phyloP scores from a whole-genome alignment of 108 stramenopile species.

The Halocafeteria seosinensis region DNA sequence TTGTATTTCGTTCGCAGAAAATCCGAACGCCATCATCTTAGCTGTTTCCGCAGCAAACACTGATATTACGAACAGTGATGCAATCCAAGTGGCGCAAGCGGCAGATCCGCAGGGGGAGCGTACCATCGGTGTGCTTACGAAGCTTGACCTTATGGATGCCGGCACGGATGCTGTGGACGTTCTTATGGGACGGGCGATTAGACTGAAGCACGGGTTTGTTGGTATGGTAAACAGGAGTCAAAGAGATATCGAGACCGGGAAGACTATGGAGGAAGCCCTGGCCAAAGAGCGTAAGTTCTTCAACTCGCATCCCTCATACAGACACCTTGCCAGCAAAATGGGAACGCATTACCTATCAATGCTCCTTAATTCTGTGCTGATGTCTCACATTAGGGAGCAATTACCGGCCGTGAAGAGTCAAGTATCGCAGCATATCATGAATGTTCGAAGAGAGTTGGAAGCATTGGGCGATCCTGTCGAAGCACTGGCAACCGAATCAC shows the following conservation, averaged over 20 bases:
- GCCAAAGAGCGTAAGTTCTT: conserved; percentile 76
- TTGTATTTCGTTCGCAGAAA: conserved; percentile 65
- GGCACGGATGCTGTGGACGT: conserved; percentile 76
- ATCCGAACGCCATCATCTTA: conserved; percentile 85
- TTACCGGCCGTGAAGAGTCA: conserved; percentile 81
- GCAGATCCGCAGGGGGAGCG: conserved; percentile 73
- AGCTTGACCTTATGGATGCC: conserved; percentile 94
- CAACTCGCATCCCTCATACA: conserved; percentile 66
- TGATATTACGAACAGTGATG: conserved; percentile 89
- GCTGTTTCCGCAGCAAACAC: conserved; percentile 88
- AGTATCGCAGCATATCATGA: conserved; percentile 62
- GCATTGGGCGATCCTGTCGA: conserved; percentile 48
- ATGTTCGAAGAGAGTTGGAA: conserved; percentile 55
- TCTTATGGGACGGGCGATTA: conserved; percentile 67
- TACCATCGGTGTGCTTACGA: conserved; percentile 91
- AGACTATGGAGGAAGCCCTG: conserved; percentile 56
- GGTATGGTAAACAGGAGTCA: conserved; percentile 89
- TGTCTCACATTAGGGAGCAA: conserved; percentile 88
- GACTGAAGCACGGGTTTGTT: conserved; percentile 74
- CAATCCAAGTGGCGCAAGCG: conserved; percentile 71
- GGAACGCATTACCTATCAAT: conserved; percentile 16
- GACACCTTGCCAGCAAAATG: conserved; percentile 1
- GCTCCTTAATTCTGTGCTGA: conserved; percentile 60
- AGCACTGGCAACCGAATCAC: conserved; percentile 17
- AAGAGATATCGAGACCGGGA: conserved; percentile 67